Base-by-base conservation (phyloP, 176 grass and related monocot species). In the Neostapfia colusana region DNA sequence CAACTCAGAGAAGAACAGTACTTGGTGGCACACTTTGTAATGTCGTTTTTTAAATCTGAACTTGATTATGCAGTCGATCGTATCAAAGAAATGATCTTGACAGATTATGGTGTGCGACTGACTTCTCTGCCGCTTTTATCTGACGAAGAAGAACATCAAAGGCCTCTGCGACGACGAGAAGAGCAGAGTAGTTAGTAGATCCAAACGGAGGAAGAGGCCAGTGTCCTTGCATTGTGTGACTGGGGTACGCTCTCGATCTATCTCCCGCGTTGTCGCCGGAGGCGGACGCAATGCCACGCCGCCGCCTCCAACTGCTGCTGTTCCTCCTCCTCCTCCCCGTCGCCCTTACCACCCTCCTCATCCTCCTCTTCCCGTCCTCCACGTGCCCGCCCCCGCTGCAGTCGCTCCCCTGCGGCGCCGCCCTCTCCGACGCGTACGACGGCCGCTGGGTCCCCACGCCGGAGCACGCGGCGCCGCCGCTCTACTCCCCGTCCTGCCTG, bases 401-500 rank as follows among this genome's bases (percentile, higher is more conserved):
- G 6, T 42, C 88, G 12, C 78, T 78, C 26, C 86, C 84, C 69
- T 93, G 94, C 86, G 90, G 90, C 27, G 84, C 81, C 50, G 86
- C 59, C 71, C 44, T 65, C 43, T 81, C 79, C 49, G 95, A 98
- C 60, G 89, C 90, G 53, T 48, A 82, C 39, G 58, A 80, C 27
- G 95, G 95, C 26, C 82, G 69, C 59, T 94, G 89, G 95, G 74
- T 86, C 27, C 84, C 80, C 28, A 75, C 44, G 4, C 51, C 78
- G 15, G 18, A 50, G 0, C 75, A 58, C 11, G 15, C 80, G n/a
- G 27, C 86, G 53, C 70, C 55, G 8, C 80, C 71, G 14, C 75
- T 97, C 70, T 97, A 97, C 35, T 54, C 73, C 25, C n/a, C 76
- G 35, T 70, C 90, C 46, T 97, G 90, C 79, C 90, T 88, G 35